Base-by-base conservation (phyloP, 2,329 filamentous ascomycete species). In the Fusarium sp. region DNA sequence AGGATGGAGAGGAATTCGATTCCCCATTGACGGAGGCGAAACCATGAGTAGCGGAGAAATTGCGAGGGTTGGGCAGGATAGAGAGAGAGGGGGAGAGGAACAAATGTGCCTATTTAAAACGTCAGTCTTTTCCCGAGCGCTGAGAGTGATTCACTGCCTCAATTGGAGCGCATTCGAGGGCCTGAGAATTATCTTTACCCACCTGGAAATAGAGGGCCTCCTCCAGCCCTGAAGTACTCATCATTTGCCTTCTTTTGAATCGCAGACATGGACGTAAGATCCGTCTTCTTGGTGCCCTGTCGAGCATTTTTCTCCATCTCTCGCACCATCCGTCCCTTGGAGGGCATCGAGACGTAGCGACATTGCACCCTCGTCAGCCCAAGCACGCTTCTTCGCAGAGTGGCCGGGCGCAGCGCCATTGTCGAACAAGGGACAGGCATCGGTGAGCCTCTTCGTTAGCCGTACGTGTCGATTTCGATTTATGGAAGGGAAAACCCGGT, bases 51-150 rank as follows among this genome's bases (percentile, higher is more conserved):
- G 13, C 60, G 61, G 39, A 72, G 41, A 53, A 78, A 71, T 9
- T 66, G 42, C 42, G 31, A 10, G 31, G 72, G 72, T 36, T 61
- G 57, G 21, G 63, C 61, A 25, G 77, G 71, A 44, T 73, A 73
- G 48, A 69, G 67, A 4, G 74, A 72, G 23, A 80, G 44, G 2
- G 78, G 77, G 9, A 82, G 72, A 14, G 79, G 60, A 41, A 84
- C 70, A 50, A 84, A 80, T n/a, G 81, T 82, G 61, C 77, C 82
- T 83, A 53, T 83, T 53, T 48, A 6, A 11, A 4, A 4, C n/a
- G 33, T 63, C 23, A 54, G 32, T 44, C 33, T 29, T 21, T 5
- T 19, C 2, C 2, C 11, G 29, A 3, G 13, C 19, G 9, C 6
- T 8, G n/a, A 10, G 27, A 27, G 36, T 27, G 33, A 9, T 49